A percentile compares a stretch with the other conserved stretches of the same genome.
These are phyloP conservation scores for Pachysandra terminalis DNA, from an alignment of 164 flowering plant species.

Conservation along the genomic window DNA sequence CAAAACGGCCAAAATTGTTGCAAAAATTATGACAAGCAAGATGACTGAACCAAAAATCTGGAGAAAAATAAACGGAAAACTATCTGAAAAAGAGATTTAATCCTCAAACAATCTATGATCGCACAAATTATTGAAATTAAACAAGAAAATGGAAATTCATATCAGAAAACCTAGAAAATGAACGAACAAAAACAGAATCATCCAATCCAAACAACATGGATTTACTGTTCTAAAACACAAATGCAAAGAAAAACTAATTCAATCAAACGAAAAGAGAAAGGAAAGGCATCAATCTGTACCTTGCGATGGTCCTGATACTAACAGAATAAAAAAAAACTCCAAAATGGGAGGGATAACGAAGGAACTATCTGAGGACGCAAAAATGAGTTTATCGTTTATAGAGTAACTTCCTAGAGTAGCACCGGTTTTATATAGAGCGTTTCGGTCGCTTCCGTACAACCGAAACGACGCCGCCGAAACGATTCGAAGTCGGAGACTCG, in stretches of 20 bases:
- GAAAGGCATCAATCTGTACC: constrained; percentile 8
- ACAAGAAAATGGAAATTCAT: neutral
- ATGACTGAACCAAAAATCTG: neutral
- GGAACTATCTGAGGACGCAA: too few relatives aligned
- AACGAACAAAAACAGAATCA: neutral
- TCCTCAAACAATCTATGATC: neutral
- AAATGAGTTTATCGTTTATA: too few relatives aligned
- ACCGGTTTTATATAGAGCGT: too few relatives aligned
- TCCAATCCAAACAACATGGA: neutral
- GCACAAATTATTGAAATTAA: neutral
- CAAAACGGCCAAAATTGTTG: too few relatives aligned
- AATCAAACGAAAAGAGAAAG: neutral
- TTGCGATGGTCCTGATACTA: too few relatives aligned
- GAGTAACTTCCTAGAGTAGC: too few relatives aligned
- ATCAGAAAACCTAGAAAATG: neutral
- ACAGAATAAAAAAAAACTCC: too few relatives aligned
- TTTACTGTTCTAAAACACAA: neutral
- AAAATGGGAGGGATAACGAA: too few relatives aligned
- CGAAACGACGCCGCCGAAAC: constrained; percentile 30
- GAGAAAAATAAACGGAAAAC: neutral
- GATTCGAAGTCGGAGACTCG: constrained; percentile 36
- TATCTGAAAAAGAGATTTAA: too few relatives aligned
- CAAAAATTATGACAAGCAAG: too few relatives aligned
- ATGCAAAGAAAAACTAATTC: neutral
- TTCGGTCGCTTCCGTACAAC: constrained; percentile 2